Evolutionary conservation across 805 yeast species (phyloP).

Genomic region (Starmerella vaccinii): DNA sequence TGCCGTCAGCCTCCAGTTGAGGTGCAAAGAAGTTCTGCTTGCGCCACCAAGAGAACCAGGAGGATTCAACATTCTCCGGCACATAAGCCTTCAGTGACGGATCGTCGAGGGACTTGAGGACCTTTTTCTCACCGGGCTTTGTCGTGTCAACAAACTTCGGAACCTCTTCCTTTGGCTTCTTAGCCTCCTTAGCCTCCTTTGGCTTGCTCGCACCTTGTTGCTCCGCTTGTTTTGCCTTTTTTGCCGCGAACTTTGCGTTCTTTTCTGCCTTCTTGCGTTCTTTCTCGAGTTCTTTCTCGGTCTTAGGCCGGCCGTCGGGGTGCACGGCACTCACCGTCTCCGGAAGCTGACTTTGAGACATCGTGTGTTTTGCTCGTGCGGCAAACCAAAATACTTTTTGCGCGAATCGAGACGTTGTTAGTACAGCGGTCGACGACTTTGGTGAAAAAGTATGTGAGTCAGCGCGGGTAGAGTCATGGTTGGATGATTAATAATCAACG

Average conservation of each 20-base stretch:
- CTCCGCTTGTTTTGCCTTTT: slow-evolving; percentile 50
- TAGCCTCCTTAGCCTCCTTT: slow-evolving; percentile 39
- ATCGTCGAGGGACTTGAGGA: slow-evolving; percentile 76
- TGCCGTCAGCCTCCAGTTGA: slow-evolving; percentile 63
- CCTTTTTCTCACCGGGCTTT: slow-evolving; percentile 80
- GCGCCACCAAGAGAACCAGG: slow-evolving; percentile 98
- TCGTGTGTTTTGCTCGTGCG: neutral
- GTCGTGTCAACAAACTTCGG: slow-evolving; percentile 86
- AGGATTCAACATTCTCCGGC: slow-evolving; percentile 85
- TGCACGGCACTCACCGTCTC: slow-evolving; percentile 7
- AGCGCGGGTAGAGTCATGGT: no score
- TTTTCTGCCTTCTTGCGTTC: slow-evolving; percentile 84
- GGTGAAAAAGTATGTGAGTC: slow-evolving; percentile 4
- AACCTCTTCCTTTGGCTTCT: slow-evolving; percentile 61
- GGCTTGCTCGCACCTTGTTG: slow-evolving; percentile 29
- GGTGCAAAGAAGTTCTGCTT: slow-evolving; percentile 82
- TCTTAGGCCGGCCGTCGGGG: slow-evolving; percentile 38
- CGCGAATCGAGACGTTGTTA: slow-evolving; percentile 1
- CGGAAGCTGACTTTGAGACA: neutral
- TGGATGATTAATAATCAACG: no score
- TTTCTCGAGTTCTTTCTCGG: slow-evolving; percentile 73
- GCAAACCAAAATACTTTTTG: neutral
- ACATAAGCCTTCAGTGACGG: slow-evolving; percentile 89
- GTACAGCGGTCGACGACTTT: neutral
- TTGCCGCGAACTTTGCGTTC: slow-evolving; percentile 76